Evolutionary conservation across 2,329 filamentous ascomycete species (phyloP).

Genomic region (Alternaria burnsii): DNA sequence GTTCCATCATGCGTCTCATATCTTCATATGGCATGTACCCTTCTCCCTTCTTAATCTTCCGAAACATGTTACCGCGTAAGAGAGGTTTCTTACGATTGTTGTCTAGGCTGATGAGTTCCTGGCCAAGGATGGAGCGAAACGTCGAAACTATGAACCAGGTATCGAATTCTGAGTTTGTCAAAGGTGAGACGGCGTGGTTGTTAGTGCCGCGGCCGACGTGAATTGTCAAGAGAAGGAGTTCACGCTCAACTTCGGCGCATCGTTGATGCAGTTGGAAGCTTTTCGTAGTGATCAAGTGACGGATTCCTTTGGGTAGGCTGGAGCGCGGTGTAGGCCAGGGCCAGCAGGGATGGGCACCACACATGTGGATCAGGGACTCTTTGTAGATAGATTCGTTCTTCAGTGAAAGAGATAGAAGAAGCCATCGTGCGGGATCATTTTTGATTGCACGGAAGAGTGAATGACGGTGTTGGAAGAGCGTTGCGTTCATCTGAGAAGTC

Average conservation of each 20-base stretch:
- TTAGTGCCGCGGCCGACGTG: background rate
- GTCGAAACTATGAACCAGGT: conserved; percentile 42
- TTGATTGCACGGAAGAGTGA: conserved; percentile 42
- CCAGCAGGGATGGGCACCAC: conserved; percentile 39
- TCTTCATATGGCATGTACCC: conserved; percentile 39
- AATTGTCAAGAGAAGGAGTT: conserved; percentile 38
- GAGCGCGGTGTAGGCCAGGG: conserved; percentile 25
- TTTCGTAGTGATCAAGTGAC: conserved; percentile 25
- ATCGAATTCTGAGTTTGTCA: conserved; percentile 15
- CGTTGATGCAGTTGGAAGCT: conserved; percentile 19
- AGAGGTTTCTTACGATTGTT: conserved; percentile 3
- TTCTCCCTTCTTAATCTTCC: conserved; percentile 39
- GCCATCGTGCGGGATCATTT: conserved; percentile 43
- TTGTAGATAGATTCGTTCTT: conserved; percentile 44
- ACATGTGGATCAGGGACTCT: conserved; percentile 50
- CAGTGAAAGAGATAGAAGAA: conserved; percentile 40
- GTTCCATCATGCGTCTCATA: conserved; percentile 25
- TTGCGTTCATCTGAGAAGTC: conserved; percentile 31
- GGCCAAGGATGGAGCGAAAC: conserved; percentile 42
- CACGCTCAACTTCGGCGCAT: conserved; percentile 29
- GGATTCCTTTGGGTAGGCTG: conserved; percentile 16
- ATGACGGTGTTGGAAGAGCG: conserved; percentile 34
- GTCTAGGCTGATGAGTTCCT: conserved; percentile 25
- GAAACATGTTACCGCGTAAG: conserved; percentile 37
- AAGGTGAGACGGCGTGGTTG: conserved; percentile 4